Evolutionary conservation across 78 protist species (phyloP).

Genomic region (Anaeramoeba flamelloides): DNA sequence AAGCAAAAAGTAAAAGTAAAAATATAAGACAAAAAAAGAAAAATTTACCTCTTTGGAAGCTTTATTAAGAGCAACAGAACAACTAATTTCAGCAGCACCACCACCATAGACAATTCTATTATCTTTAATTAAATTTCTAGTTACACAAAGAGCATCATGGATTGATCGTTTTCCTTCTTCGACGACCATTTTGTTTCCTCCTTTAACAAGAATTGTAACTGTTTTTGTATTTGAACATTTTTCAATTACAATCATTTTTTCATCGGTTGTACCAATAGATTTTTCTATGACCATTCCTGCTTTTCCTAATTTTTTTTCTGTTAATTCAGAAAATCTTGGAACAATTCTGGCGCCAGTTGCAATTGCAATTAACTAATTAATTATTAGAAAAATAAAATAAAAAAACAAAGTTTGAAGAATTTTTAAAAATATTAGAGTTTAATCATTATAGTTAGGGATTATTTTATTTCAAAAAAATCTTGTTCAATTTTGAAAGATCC

Average conservation of each 20-base stretch:
- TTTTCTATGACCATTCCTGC: constrained; percentile 82
- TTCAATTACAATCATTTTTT: constrained; percentile 84
- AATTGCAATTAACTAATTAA: constrained; percentile 95
- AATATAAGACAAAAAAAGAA: too few relatives aligned
- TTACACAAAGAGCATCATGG: constrained; percentile 97
- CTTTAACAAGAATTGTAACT: constrained; percentile 93
- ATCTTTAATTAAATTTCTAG: constrained; percentile 91
- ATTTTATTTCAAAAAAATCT: too few relatives aligned
- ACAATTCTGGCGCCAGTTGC: constrained; percentile 98
- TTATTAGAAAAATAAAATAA: too few relatives aligned
- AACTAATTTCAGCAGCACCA: constrained; percentile 87
- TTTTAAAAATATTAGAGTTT: too few relatives aligned
- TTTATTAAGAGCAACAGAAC: constrained; percentile 55
- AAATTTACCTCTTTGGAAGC: constrained; percentile 54
- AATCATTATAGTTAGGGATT: too few relatives aligned
- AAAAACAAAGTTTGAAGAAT: too few relatives aligned
- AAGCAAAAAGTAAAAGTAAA: too few relatives aligned
- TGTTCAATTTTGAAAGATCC: too few relatives aligned
- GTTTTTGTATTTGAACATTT: constrained; percentile 87
- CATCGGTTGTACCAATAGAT: constrained; percentile 88
- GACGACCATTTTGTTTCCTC: constrained; percentile 95
- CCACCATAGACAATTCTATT: constrained; percentile 43
- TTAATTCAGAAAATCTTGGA: constrained; percentile 94
- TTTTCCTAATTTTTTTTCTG: constrained; percentile 85
- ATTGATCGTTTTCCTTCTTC: constrained; percentile 94